Evolutionary conservation across 2,329 filamentous ascomycete species (phyloP).

Genomic region (Neonectria neomacrospora): DNA sequence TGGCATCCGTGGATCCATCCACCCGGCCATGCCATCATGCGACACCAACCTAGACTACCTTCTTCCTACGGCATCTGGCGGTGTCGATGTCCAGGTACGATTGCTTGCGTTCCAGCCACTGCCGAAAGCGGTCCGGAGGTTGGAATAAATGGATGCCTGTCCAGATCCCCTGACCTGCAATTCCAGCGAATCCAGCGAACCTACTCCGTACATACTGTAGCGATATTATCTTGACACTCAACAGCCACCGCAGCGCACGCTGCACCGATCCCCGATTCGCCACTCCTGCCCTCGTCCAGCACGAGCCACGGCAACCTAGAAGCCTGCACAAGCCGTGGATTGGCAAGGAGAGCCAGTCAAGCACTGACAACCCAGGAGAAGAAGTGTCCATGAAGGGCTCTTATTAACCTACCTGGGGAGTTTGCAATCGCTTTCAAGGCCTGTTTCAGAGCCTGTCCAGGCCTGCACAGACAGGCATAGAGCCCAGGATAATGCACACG

Average conservation of each 20-base stretch:
- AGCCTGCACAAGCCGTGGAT: not conserved
- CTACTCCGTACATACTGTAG: too few relatives aligned
- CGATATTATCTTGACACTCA: slow-evolving; percentile 1
- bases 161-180: slow-evolving; percentile 16
- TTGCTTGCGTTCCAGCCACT: slow-evolving; percentile 22
- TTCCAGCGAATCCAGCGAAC: slow-evolving; percentile 5
- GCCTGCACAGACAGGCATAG: too few relatives aligned
- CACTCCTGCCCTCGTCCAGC: not conserved
- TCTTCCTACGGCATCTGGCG: slow-evolving; percentile 1
- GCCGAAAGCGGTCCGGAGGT: slow-evolving; percentile 20
- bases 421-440: not conserved
- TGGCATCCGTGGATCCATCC: not conserved
- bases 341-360: not conserved
- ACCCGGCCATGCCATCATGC: not conserved
- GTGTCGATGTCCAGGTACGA: not conserved
- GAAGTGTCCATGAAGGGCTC: not conserved
- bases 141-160: slow-evolving; percentile 25
- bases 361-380: not conserved
- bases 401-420: not conserved
- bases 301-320: not conserved
- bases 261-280: not conserved
- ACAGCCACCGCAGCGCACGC: slow-evolving; percentile 13
- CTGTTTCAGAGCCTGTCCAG: slow-evolving; percentile 35
- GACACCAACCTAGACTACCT: not conserved
- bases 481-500: slow-evolving; percentile 27